A percentile compares a stretch with the other conserved stretches of the same genome.
Evolutionary conservation across 805 yeast genomes (phyloP).

Genomic region (Pichia paraexigua): DNA sequence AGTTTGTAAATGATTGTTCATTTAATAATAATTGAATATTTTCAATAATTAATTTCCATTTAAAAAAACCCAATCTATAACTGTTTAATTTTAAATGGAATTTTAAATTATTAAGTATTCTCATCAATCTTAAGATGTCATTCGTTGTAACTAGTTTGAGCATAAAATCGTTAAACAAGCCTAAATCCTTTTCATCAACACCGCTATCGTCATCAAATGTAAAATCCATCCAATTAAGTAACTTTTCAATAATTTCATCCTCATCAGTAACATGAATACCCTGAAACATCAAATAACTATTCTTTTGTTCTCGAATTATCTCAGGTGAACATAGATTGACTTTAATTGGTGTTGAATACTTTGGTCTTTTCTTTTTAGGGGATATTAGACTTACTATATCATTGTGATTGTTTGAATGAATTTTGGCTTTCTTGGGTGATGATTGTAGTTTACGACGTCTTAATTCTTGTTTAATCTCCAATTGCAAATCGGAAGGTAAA

Average conservation of each 20-base stretch:
- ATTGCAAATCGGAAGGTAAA: constrained; percentile 58
- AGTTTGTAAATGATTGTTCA: constrained; percentile 5
- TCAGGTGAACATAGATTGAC: not conserved
- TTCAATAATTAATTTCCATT: constrained; percentile 17
- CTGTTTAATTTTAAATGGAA: constrained; percentile 7
- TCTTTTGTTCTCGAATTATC: constrained; percentile 3
- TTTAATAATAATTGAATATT: constrained; percentile 12
- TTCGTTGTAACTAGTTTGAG: constrained; percentile 17
- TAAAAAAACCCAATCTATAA: constrained; percentile 7
- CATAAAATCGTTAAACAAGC: constrained; percentile 24
- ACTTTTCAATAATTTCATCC: constrained; percentile 9
- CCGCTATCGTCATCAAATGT: constrained; percentile 15
- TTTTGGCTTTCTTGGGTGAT: constrained; percentile 16
- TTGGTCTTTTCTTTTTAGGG: constrained; percentile 7
- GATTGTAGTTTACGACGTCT: constrained; percentile 29
- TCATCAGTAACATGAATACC: constrained; percentile 15
- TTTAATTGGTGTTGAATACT: not conserved
- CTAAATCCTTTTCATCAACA: constrained; percentile 21
- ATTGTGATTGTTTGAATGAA: constrained; percentile 2
- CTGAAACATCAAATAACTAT: constrained; percentile 17
- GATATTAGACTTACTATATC: constrained; percentile 15
- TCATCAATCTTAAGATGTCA: constrained; percentile 15
- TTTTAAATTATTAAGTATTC: constrained; percentile 14
- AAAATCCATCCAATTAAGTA: constrained; percentile 20
- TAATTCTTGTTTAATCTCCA: constrained; percentile 51